Base-by-base conservation (phyloP, 2,329 filamentous ascomycete species). In the Curvularia eragrostidis region DNA sequence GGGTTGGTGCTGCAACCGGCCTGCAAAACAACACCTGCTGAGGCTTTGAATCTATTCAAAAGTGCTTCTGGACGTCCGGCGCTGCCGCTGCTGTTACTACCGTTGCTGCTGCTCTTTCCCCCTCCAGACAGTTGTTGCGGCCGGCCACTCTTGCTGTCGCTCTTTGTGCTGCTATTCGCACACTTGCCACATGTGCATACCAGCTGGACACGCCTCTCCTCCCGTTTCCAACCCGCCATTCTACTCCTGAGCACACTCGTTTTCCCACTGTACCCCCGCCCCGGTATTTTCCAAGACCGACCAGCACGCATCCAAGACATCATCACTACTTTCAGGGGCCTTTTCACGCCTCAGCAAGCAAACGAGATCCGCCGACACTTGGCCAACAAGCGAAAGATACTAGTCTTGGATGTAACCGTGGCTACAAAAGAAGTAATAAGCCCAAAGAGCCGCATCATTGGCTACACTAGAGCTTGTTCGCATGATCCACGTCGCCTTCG, bases 231-330 rank as follows among this genome's bases (percentile, higher is more conserved):
- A 53, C 56, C 61, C 65, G 61, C 62, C 63, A 61, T 61, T 56
- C 50, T 61, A 55, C 62, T n/a, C n/a, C n/a, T 65, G 60, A 66
- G 59, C 59, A 63, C 61, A 64, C 63, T 67, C 61, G 64, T 71
- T 67, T 63, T 63, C 60, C 66, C 51, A 64, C 49, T 59, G 52
- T 54, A 56, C 58, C 59, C 56, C 56, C 51, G 61, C 48, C 12
- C 39, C 62, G 56, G 63, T 52, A 64, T 56, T 58, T 47, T 21
- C n/a, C 43, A 47, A 47, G 43, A 12, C 43, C 26, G 26, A 24
- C 36, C 61, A 53, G 36, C 39, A 42, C 47, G 36, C 44, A 52
- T 47, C 46, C 38, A 54, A 43, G 44, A 54, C 39, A 52, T 47
- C 18, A 38, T 26, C 52, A 19, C 41, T 28, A 43, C 32, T 41